These are phyloP conservation scores for Zymoseptoria brevis DNA, from an alignment of 2,329 filamentous ascomycete species.

Conservation along the genomic window DNA sequence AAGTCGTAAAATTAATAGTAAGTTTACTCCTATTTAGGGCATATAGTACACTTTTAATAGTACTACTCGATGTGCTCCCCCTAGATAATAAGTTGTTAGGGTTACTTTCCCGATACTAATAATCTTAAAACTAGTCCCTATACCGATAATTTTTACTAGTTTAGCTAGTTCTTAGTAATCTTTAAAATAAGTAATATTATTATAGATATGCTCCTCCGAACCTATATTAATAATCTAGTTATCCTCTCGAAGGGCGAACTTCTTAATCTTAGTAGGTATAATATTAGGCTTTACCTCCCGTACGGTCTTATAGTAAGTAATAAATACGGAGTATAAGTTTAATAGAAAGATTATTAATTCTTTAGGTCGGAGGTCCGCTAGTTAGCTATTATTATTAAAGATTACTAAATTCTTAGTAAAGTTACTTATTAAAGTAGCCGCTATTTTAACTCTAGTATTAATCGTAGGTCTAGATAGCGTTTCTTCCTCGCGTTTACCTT, in stretches of 20 bases:
- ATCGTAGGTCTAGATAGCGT: neutral
- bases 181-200: neutral
- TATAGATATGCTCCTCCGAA: neutral
- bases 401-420: neutral
- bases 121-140: neutral
- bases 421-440: neutral
- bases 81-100: neutral
- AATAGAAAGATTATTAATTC: neutral
- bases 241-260: neutral
- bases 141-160: neutral
- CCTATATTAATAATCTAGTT: neutral
- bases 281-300: neutral
- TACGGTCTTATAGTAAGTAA: neutral
- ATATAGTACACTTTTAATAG: neutral
- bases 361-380: slow-evolving; percentile 1
- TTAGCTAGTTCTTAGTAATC: neutral
- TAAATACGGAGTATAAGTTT: neutral
- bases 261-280: neutral
- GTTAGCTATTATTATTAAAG: neutral
- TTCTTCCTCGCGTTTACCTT: neutral
- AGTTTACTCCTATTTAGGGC: neutral
- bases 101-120: neutral
- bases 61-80: neutral
- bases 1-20: neutral
- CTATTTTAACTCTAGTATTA: neutral